Base-by-base conservation (phyloP, 495 filamentous ascomycete species). In the Lichenothelia convexa region DNA sequence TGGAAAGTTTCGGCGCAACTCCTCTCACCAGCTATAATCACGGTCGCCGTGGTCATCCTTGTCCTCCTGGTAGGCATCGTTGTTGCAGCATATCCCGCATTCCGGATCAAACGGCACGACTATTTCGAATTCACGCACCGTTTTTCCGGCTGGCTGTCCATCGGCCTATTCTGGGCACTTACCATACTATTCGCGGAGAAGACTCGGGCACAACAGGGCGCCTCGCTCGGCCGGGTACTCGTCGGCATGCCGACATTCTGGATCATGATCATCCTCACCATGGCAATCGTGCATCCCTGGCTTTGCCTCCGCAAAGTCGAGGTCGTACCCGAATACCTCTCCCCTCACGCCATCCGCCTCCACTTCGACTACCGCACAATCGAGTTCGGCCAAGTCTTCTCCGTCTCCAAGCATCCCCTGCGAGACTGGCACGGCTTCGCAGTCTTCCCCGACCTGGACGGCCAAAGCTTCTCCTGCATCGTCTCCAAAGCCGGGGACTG, bases 401-500 rank as follows among this genome's bases (percentile, higher is more conserved):
- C 68, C 2, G 53, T 67, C 36, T 70, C 70, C 22, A 57, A 67
- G 35, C 60, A 60, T n/a, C 75, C 75, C 0, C 56, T 87, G 36
- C 66, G 60, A 8, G 81, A 91, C 60, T 82, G 75, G 68, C 82
- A 91, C 56, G 68, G 75, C 5, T 91, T 91, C 45, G 82, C 80
- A 15, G 77, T 75, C 18, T 80, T 87, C 47, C 71, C 73, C 23
- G 58, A 62, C 41, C 58, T 50, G 30, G 39, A 46, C n/a, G 54
- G 56, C n/a, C 33, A 40, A 34, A 73, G 71, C 15, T 83, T 78
- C 53, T 80, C 73, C 13, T 59, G 78, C 38, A 59, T 89, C 31
- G 60, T 87, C 32, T 81, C 77, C 41, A 75, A 79, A 47, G 81
- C 80, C 1, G 81, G 81, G n/a, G 80, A 87, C 63, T 91, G 80